Evolutionary conservation across 1,284 basidiomycete species (phyloP).

Genomic region (Cerioporus squamosus): DNA sequence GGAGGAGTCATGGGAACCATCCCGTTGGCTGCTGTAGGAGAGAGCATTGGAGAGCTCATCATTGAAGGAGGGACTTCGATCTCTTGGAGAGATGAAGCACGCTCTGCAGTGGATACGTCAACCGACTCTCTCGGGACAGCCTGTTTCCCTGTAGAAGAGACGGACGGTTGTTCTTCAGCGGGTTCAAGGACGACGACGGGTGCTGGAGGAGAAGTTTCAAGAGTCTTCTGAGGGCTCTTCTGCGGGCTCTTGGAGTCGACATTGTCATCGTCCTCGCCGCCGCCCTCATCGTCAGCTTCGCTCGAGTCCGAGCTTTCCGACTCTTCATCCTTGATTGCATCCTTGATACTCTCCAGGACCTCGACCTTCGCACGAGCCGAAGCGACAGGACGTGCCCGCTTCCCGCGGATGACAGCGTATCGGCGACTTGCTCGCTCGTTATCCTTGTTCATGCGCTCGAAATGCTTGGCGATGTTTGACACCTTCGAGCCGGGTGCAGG

Average conservation of each 20-base stretch:
- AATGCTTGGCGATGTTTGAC: conserved; percentile 76
- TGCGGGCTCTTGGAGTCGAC: conserved; percentile 14
- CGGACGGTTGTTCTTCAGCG: not conserved
- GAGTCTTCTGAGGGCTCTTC: conserved; percentile 6
- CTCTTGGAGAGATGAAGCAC: conserved; percentile 4
- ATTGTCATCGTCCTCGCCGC: conserved; percentile 63
- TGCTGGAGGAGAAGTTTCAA: conserved; percentile 3
- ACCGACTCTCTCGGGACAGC: not conserved
- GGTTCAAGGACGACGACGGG: conserved; percentile 34
- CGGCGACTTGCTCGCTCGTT: conserved; percentile 69
- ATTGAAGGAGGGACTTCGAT: conserved; percentile 53
- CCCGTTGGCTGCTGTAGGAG: conserved; percentile 32
- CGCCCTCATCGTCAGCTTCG: conserved; percentile 89
- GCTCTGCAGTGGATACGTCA: not conserved
- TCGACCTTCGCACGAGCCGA: conserved; percentile 90
- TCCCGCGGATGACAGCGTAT: conserved; percentile 83
- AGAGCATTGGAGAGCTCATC: conserved; percentile 46
- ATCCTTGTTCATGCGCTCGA: conserved; percentile 73
- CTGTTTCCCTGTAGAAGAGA: not conserved
- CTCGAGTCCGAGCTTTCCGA: conserved; percentile 80
- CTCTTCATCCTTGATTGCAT: conserved; percentile 85
- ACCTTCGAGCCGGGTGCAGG: conserved; percentile 63
- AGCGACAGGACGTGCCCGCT: conserved; percentile 91
- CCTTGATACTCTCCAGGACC: conserved; percentile 89
- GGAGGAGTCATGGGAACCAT: conserved; percentile 55